A percentile compares a stretch with the other conserved stretches of the same genome.
Conservation (phyloP, 2,329 filamentous ascomycete genomes). For the Botrytis tulipae region DNA sequence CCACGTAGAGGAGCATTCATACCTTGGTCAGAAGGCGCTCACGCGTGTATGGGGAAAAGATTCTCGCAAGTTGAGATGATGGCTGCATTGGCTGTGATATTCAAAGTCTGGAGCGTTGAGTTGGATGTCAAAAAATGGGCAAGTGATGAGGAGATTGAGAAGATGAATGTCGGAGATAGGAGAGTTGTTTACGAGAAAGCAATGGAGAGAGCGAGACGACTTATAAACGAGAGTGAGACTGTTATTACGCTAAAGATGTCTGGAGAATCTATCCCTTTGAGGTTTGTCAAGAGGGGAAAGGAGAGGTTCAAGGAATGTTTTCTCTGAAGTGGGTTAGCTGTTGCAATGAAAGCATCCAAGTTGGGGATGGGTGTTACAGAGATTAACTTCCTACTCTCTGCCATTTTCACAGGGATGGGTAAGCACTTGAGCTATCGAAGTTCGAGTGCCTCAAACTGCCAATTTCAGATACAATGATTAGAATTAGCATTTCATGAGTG, state of each 20-base stretch:
- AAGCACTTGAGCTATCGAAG: not conserved
- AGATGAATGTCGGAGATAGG: slow-evolving; percentile 18
- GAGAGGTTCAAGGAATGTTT: slow-evolving; percentile 22
- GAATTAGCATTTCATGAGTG: not conserved
- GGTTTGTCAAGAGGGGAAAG: slow-evolving; percentile 25
- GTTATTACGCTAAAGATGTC: slow-evolving; percentile 24
- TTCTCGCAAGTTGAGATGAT: slow-evolving; percentile 39
- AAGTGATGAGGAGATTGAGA: slow-evolving; percentile 25
- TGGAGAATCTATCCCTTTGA: slow-evolving; percentile 22
- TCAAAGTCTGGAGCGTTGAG: slow-evolving; percentile 26
- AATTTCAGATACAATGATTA: not conserved
- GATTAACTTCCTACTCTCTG: not conserved
- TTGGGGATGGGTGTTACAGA: not conserved
- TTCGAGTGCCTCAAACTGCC: not conserved
- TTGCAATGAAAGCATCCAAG: not conserved
- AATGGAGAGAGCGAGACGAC: slow-evolving; percentile 19
- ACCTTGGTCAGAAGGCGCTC: slow-evolving; percentile 36
- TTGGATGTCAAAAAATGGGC: slow-evolving; percentile 26
- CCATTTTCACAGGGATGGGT: not conserved
- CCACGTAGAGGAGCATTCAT: slow-evolving; percentile 31
- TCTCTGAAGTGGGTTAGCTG: not conserved
- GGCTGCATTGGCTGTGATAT: slow-evolving; percentile 30
- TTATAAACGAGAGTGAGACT: slow-evolving; percentile 20
- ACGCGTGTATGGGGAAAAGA: slow-evolving; percentile 40
- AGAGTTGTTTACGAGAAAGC: slow-evolving; percentile 23